phyloP scores from a whole-genome alignment of 1,139 yeast genomes.

The Kodamaea anthophila region DNA sequence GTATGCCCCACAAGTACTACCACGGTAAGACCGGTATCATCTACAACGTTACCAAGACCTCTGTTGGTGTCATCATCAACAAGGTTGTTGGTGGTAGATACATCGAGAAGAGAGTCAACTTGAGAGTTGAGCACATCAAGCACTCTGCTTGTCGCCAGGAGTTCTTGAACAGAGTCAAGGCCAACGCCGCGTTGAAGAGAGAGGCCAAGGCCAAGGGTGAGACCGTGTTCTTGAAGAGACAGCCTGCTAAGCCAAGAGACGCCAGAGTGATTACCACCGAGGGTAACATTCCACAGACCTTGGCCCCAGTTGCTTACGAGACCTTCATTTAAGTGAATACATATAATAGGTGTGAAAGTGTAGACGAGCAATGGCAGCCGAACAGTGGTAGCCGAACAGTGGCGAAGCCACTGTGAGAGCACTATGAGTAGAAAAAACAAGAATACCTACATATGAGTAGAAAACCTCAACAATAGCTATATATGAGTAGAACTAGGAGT shows the following conservation, averaged over 20 bases:
- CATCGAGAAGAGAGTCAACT: conserved; percentile 96
- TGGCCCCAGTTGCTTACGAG: conserved; percentile 99
- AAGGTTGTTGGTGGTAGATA: conserved; percentile 99
- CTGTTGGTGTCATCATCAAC: conserved; percentile 97
- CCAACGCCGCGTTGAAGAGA: conserved; percentile 87
- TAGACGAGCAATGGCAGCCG: too few relatives aligned
- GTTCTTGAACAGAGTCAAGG: conserved; percentile 96
- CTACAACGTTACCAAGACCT: conserved; percentile 96
- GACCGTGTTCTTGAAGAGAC: conserved; percentile 91
- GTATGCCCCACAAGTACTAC: conserved; percentile 99
- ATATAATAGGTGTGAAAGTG: too few relatives aligned
- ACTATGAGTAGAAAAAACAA: too few relatives aligned
- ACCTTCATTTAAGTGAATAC: conserved; percentile 92
- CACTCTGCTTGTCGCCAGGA: conserved; percentile 99
- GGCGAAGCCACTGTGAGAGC: too few relatives aligned
- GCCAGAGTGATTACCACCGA: conserved; percentile 74
- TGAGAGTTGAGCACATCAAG: conserved; percentile 97
- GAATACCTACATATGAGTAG: too few relatives aligned
- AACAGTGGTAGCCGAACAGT: too few relatives aligned
- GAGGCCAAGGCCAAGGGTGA: conserved; percentile 96
- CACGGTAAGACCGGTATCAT: conserved; percentile 99
- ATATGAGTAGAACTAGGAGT: too few relatives aligned
- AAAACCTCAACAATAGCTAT: too few relatives aligned
- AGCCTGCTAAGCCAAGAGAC: conserved; percentile 96
- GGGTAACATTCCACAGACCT: conserved; percentile 88